Conservation (phyloP, 2,329 filamentous ascomycete species). For the Colletotrichum tropicicola region DNA sequence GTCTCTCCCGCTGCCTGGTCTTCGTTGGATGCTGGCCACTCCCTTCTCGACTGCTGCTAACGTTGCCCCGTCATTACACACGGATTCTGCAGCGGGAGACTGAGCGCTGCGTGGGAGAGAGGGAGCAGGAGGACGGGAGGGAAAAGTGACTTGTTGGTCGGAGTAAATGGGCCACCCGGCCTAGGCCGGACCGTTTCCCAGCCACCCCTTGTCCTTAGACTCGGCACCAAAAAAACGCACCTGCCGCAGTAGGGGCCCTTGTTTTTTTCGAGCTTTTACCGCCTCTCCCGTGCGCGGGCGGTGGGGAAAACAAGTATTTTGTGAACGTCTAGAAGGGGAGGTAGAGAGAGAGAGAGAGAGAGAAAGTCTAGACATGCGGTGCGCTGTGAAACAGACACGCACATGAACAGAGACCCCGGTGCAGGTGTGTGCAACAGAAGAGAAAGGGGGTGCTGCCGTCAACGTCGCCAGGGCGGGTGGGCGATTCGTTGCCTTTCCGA, state of each 20-base stretch:
- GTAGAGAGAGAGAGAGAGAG: neutral
- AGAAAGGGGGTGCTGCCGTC: neutral
- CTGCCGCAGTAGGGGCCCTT: neutral
- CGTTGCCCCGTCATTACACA: slow-evolving; percentile 13
- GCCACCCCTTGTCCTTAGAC: neutral
- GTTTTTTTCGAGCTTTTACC: neutral
- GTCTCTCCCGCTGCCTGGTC: neutral
- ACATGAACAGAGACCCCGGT: too few relatives aligned
- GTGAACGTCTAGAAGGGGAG: too few relatives aligned
- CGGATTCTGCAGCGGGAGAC: slow-evolving; percentile 23
- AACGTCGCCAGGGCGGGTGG: neutral
- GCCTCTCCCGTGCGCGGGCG: neutral
- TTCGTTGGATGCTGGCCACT: too few relatives aligned
- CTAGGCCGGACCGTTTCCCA: neutral
- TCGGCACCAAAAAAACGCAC: neutral
- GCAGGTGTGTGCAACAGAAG: neutral
- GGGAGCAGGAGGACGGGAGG: too few relatives aligned
- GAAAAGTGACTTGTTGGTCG: too few relatives aligned
- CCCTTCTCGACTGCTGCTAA: neutral
- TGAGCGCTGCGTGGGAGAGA: neutral
- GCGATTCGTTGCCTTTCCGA: slow-evolving; percentile 6
- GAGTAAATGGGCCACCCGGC: too few relatives aligned
- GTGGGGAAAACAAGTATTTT: too few relatives aligned
- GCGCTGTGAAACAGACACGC: neutral
- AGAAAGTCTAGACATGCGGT: too few relatives aligned